Evolutionary conservation across 2,329 filamentous ascomycete genomes (phyloP).

Genomic region (Aspergillus sp.): DNA sequence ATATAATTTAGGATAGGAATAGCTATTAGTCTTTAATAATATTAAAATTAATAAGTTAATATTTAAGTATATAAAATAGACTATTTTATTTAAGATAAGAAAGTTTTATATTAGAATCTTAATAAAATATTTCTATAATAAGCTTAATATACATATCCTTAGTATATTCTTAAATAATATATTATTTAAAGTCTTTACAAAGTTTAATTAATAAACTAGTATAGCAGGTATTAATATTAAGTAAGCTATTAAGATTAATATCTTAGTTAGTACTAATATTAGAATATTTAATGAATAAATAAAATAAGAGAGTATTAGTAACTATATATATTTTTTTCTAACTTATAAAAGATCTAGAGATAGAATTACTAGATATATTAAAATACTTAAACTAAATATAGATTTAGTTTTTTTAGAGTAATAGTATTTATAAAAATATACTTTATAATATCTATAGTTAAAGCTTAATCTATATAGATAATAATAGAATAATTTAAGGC

Average conservation of each 20-base stretch:
- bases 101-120: too few relatives aligned
- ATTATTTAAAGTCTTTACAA: too few relatives aligned
- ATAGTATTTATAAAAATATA: not conserved
- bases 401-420: not conserved
- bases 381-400: not conserved
- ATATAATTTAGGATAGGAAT: not conserved
- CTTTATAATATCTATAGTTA: not conserved
- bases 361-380: constrained; percentile 4
- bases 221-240: too few relatives aligned
- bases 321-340: not conserved
- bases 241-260: too few relatives aligned
- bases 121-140: too few relatives aligned
- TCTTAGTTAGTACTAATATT: not conserved
- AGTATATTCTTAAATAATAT: too few relatives aligned
- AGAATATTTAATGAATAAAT: not conserved
- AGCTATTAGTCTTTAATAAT: not conserved
- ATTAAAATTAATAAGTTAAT: not conserved
- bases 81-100: too few relatives aligned
- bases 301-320: not conserved
- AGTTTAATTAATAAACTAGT: too few relatives aligned
- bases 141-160: too few relatives aligned
- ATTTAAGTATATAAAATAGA: too few relatives aligned
- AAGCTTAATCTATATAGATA: not conserved
- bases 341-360: not conserved
- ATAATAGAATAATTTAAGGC: not conserved